Evolutionary conservation across 2,329 filamentous ascomycete species (phyloP), one percentile per base, ranked within the genome.

Genomic region (Cercospora janseana): DNA sequence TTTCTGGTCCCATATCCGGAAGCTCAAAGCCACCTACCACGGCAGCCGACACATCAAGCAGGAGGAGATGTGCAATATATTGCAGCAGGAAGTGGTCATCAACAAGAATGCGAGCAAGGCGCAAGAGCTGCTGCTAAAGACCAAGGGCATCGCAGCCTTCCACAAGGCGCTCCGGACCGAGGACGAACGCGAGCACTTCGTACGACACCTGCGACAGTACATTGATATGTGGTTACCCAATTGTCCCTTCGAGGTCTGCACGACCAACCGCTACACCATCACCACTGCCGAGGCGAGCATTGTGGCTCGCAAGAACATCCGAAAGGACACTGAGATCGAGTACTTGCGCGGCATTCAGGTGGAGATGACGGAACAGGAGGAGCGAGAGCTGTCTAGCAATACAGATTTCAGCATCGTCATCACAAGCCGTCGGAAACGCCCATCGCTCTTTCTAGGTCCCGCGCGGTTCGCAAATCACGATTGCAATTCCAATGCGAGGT

Each of bases 371-470:
- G 84, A 87, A 24, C 87, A 95, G 66, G 92, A 98, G 69, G 93
- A 97, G 66, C 79, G 83, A 54, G 83, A 87, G 49, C 80, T 97
- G 51, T 86, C 89, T 20, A 85, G 83, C 52, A 87, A 93, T 66
- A 91, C 92, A 65, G 93, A 98, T 66, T 98, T 98, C 68, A 96
- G 91, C 68, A 91, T 98, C 57, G 91, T 98, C 24, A 87, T 96
- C 65, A 95, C 91, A 55, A 92, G 89, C 59, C 81, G 93, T 51
- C 92, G 87, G 71, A 96, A 95, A 71, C 86, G 86, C 54, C 87
- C 91, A 23, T 95, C 88, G 44, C 75, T 98, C 32, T 97, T 98
- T 66, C 84, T 98, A 66, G 93, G 93, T 0, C 94, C 93, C 6
- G 93, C 93, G 26, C 84, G 93, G 43, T 97, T 98, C 68, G 90